phyloP scores from a whole-genome alignment of 305 asterid species.

The Rubia balearica region DNA sequence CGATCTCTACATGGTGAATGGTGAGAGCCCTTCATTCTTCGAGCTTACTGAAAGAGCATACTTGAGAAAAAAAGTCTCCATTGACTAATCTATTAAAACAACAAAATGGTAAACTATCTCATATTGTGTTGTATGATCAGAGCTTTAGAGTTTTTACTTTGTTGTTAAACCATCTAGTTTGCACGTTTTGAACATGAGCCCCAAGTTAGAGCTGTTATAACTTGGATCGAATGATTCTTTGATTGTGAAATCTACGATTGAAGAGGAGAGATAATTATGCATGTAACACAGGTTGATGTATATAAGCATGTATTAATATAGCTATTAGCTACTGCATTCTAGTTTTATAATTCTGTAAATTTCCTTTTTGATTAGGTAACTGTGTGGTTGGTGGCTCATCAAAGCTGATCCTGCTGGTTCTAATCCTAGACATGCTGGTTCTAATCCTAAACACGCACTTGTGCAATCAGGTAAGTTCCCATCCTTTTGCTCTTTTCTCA shows the following conservation, averaged over 20 bases:
- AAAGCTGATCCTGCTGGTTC: too few species aligned
- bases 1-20: constrained; percentile 68
- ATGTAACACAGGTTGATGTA: too few species aligned
- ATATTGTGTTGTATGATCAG: neutral
- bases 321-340: too few species aligned
- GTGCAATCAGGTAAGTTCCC: too few species aligned
- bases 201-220: constrained; percentile 58
- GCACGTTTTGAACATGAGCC: constrained; percentile 85
- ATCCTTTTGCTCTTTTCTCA: too few species aligned
- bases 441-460: too few species aligned
- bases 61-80: constrained; percentile 87
- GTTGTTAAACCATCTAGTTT: constrained; percentile 7
- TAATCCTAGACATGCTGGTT: too few species aligned
- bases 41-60: constrained; percentile 89
- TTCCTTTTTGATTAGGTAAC: too few species aligned
- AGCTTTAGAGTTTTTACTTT: neutral
- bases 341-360: too few species aligned
- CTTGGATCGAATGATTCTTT: constrained; percentile 52
- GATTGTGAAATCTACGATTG: constrained; percentile 88
- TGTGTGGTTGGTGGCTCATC: too few species aligned
- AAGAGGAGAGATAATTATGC: constrained; percentile 38
- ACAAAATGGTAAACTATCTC: constrained; percentile 47
- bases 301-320: too few species aligned
- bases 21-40: constrained; percentile 67
- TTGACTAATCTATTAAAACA: constrained; percentile 66